phyloP scores from a whole-genome alignment of 1,284 basidiomycete species.

The Fomitopsis schrenkii region DNA sequence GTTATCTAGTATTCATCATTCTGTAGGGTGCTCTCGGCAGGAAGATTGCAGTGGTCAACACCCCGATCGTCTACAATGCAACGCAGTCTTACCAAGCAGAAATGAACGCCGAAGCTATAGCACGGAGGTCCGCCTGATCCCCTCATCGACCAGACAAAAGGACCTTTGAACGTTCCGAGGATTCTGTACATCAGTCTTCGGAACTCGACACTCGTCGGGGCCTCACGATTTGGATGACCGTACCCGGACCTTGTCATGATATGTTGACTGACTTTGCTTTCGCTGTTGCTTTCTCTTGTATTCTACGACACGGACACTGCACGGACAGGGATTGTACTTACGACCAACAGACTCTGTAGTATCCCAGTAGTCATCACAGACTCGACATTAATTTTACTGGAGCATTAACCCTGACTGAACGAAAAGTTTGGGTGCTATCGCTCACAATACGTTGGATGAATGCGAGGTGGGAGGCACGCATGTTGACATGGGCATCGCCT shows the following conservation, averaged over 20 bases:
- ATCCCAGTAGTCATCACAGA: background rate
- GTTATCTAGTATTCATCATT: background rate
- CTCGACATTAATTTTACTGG: too few relatives aligned
- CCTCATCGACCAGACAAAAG: background rate
- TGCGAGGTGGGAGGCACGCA: too few relatives aligned
- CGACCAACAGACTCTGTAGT: background rate
- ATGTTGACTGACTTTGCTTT: too few relatives aligned
- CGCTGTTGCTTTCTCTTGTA: background rate
- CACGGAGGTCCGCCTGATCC: background rate
- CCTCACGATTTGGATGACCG: too few relatives aligned
- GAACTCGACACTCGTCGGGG: background rate
- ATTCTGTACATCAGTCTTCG: background rate
- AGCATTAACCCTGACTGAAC: too few relatives aligned
- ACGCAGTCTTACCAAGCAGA: slow-evolving; percentile 11
- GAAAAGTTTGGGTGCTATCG: background rate
- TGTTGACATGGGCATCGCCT: too few relatives aligned
- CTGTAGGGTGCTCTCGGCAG: slow-evolving; percentile 25
- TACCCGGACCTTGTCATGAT: too few relatives aligned
- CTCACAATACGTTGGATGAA: too few relatives aligned
- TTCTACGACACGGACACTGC: background rate
- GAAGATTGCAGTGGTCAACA: slow-evolving; percentile 23
- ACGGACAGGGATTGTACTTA: background rate
- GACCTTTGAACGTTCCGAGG: background rate
- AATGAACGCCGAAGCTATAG: background rate
- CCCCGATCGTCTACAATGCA: slow-evolving; percentile 28